A percentile compares a stretch with the other conserved stretches of the same genome.
phyloP scores from a whole-genome alignment of 164 flowering plant species.

The Hamamelis virginiana region DNA sequence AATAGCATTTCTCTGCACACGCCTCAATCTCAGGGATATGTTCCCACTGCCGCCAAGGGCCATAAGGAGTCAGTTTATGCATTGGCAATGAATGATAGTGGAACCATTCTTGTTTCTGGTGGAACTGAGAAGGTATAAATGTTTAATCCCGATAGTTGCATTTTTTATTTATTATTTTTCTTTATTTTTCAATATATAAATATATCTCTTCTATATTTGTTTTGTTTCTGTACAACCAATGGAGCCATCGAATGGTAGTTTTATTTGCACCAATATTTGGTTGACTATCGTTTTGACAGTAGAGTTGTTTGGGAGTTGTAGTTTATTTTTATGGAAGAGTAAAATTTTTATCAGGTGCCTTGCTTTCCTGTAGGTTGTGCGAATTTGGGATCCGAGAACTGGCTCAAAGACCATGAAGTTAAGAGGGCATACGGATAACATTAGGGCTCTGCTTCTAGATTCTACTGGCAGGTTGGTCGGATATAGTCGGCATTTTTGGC shows the following conservation, averaged over 20 bases:
- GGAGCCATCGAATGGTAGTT: not conserved
- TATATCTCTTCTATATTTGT: not conserved
- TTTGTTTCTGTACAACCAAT: not conserved
- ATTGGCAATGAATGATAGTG: constrained; percentile 88
- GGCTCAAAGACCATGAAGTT: constrained; percentile 94
- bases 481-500: not conserved
- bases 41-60: constrained; percentile 84
- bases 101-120: constrained; percentile 94
- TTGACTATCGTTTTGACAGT: not conserved
- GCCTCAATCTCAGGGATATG: constrained; percentile 70
- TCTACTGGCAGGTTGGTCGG: constrained; percentile 78
- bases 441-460: constrained; percentile 88
- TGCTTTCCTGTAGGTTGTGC: constrained; percentile 66
- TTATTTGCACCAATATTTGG: not conserved
- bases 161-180: not conserved
- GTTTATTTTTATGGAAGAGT: too few species aligned
- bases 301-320: too few species aligned
- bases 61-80: constrained; percentile 99
- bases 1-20: constrained; percentile 70
- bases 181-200: too few species aligned
- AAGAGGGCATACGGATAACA: constrained; percentile 94
- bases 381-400: constrained; percentile 97
- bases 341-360: not conserved
- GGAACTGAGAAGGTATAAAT: constrained; percentile 92
- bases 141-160: constrained; percentile 9